These are phyloP conservation scores for Trichothecium sympodiale DNA, from an alignment of 2,329 filamentous ascomycete genomes.

Conservation along the genomic window DNA sequence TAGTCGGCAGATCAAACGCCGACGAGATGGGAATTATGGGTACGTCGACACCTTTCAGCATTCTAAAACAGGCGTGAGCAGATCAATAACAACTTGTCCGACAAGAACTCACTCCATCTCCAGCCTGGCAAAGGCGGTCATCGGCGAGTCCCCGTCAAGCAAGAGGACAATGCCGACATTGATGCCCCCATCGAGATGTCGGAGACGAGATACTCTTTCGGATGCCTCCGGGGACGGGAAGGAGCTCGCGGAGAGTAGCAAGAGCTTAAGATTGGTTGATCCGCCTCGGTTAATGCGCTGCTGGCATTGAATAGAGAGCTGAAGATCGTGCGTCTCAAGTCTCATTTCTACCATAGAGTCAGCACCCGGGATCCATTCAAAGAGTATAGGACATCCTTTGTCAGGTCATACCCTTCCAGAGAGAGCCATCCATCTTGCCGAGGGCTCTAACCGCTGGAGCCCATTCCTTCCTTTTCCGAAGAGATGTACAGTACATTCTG, in stretches of 20 bases:
- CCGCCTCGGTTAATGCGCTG: too few species aligned
- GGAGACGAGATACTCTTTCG: constrained; percentile 28
- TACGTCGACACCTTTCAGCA: constrained; percentile 20
- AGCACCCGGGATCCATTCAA: too few species aligned
- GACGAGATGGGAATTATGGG: constrained; percentile 31
- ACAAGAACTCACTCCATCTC: constrained; percentile 28
- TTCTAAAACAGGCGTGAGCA: constrained; percentile 12
- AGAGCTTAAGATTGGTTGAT: too few species aligned
- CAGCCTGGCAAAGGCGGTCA: constrained; percentile 26
- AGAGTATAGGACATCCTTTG: too few species aligned
- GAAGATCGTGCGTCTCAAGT: constrained; percentile 33
- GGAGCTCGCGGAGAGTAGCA: too few species aligned
- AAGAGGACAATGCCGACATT: constrained; percentile 34
- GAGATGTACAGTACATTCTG: constrained; percentile 26
- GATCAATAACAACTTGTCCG: background rate
- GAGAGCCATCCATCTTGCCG: constrained; percentile 3
- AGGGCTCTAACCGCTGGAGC: constrained; percentile 17
- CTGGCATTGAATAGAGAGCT: constrained; percentile 20
- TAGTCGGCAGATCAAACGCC: constrained; percentile 20
- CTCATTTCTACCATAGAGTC: constrained; percentile 22
- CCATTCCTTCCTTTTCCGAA: constrained; percentile 26
- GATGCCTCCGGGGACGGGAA: constrained; percentile 10
- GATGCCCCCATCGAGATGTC: constrained; percentile 25
- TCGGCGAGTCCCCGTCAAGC: constrained; percentile 19
- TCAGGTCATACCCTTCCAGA: constrained; percentile 16